Evolutionary conservation across 148 eudicot species (phyloP), one percentile per base, ranked within the genome.

Genomic region (Fallopia convolvulus): DNA sequence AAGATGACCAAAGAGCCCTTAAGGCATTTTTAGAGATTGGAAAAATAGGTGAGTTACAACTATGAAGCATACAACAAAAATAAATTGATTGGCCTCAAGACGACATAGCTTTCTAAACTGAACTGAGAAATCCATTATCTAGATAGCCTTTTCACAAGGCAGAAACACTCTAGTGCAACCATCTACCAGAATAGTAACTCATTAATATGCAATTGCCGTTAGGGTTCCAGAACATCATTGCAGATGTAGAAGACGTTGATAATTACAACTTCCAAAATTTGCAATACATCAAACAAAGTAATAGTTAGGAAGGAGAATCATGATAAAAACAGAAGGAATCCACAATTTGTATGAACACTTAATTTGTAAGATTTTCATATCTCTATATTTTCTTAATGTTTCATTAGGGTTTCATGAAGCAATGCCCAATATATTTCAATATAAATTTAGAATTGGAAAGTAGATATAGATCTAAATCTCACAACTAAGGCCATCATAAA

Each of bases 21-120:
- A 91, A 1, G 97, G 94, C 77, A 92, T 83, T 91, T 89, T 80
- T 66, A 90, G 75, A 42, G 86, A 82, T 70, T 93, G 97, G 78
- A 92, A 90, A 61, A 92, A 76, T 47, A 91, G 81, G 78, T 86
- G 91, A 78, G 93, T 87, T 9, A 88, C 4, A 48, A 90, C 92
- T 77, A 92, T 87, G 74, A 90, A 76, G 80, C 81, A 83, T 81
- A 89, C 81, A 77, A 89, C 74, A 10, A 90, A 80, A 53, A 89
- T 47, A 90, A 85, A 84, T 81, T 81, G 85, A 82, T 81, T 88
- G 48, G 79, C 89, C 79, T 84, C 89, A 74, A 82, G 78, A 66
- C 80, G 97, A 76, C 81, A 77, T 9, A 87, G 21, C 68, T 75
- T 85, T 55, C 83, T 91, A 44, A 88, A 79, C 79, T 80, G 85